A percentile compares a stretch with the other conserved stretches of the same genome.
Evolutionary conservation across 495 filamentous ascomycete genomes (phyloP).

Genomic region (Xylaria venustula): DNA sequence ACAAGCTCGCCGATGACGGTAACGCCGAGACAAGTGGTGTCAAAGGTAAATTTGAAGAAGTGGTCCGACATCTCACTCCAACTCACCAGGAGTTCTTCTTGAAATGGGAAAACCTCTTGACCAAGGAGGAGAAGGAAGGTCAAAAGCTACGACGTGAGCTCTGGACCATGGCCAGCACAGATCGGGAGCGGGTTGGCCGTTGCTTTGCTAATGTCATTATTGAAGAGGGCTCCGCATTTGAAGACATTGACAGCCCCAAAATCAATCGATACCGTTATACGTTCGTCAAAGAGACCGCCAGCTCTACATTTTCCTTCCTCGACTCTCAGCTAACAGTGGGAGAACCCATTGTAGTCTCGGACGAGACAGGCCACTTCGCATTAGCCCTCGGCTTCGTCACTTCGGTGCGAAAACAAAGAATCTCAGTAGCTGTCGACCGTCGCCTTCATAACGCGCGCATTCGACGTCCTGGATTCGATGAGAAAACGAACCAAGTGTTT

Average conservation of each 20-base stretch:
- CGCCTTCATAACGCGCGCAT: conserved; percentile 81
- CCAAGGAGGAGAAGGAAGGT: conserved; percentile 87
- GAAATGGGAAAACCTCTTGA: conserved; percentile 91
- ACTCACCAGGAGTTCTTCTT: conserved; percentile 78
- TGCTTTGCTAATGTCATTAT: conserved; percentile 66
- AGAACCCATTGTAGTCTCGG: conserved; percentile 94
- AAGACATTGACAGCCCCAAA: conserved; percentile 65
- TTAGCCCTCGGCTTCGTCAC: conserved; percentile 88
- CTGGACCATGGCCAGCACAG: conserved; percentile 89
- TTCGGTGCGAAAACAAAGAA: conserved; percentile 65
- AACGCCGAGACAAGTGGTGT: conserved; percentile 75
- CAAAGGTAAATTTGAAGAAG: conserved; percentile 70
- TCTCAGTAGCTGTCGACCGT: conserved; percentile 86
- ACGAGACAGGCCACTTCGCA: conserved; percentile 91
- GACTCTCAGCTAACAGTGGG: conserved; percentile 89
- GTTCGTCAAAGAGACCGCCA: conserved; percentile 64
- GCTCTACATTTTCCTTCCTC: conserved; percentile 69
- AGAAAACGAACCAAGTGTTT: conserved; percentile 76
- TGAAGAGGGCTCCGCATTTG: conserved; percentile 68
- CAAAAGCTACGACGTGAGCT: conserved; percentile 83
- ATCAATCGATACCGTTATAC: conserved; percentile 90
- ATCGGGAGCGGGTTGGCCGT: conserved; percentile 82
- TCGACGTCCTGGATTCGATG: conserved; percentile 71
- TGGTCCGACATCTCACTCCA: conserved; percentile 70
- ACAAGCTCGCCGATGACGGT: conserved; percentile 85